Evolutionary conservation across 306 rosid genomes (phyloP).

Genomic region (Quercus alba): DNA sequence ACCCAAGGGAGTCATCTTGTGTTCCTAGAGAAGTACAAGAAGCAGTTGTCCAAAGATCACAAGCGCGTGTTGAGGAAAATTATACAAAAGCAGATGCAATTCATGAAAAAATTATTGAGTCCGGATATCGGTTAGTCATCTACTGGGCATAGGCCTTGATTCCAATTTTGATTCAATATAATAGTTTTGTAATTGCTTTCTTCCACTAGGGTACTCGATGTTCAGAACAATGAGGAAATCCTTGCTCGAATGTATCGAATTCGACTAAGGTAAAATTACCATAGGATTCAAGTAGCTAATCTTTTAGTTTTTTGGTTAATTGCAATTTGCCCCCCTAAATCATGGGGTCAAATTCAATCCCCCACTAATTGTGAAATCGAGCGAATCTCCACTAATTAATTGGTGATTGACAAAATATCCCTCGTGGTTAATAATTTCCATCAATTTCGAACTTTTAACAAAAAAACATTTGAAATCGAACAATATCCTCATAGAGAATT

Average conservation of each 20-base stretch:
- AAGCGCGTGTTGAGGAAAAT: conserved; percentile 48
- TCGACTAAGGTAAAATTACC: conserved; percentile 70
- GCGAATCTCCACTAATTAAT: too few relatives aligned
- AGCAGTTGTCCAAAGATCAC: conserved; percentile 52
- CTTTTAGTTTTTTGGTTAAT: too few relatives aligned
- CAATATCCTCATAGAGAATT: too few relatives aligned
- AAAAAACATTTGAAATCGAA: too few relatives aligned
- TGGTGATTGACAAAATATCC: too few relatives aligned
- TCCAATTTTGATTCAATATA: not conserved
- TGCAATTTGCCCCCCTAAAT: too few relatives aligned
- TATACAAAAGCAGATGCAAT: conserved; percentile 60
- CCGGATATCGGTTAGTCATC: conserved; percentile 74
- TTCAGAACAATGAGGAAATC: conserved; percentile 50
- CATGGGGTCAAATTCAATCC: too few relatives aligned
- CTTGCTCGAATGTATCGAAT: conserved; percentile 78
- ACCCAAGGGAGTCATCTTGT: conserved; percentile 63
- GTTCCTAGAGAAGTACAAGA: conserved; percentile 51
- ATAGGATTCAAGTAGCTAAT: not conserved
- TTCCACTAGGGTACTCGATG: conserved; percentile 45
- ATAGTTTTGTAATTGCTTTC: not conserved
- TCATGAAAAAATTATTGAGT: conserved; percentile 52
- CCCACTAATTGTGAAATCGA: too few relatives aligned
- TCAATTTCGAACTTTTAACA: too few relatives aligned
- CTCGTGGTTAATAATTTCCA: too few relatives aligned
- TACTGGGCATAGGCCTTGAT: not conserved